Percentiles rank a stretch among this genome's conserved stretches.
phyloP scores from a whole-genome alignment of 345 rosid genomes.

The Alliaria petiolata region DNA sequence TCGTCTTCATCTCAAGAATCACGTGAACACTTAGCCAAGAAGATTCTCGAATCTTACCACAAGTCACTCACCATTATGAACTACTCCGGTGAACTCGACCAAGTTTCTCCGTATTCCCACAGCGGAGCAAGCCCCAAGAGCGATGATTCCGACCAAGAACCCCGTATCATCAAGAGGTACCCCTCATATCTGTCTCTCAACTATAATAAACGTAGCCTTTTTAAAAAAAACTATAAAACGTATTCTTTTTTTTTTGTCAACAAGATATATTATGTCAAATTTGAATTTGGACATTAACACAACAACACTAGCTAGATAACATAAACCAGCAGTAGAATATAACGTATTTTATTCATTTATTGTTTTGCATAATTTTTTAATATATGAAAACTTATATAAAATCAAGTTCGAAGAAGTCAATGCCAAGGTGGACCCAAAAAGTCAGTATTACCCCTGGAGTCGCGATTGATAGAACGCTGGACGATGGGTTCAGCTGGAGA shows the following conservation, averaged over 20 bases:
- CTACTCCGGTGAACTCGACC: neutral
- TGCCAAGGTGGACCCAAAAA: constrained; percentile 49
- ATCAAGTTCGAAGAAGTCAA: constrained; percentile 44
- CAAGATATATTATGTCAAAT: neutral
- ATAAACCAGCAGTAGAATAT: neutral
- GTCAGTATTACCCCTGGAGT: constrained; percentile 52
- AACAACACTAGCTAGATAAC: neutral
- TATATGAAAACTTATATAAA: neutral
- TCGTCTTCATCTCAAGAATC: constrained; percentile 46
- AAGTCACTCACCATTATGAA: constrained; percentile 58
- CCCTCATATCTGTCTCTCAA: constrained; percentile 27
- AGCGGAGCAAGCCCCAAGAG: constrained; percentile 56
- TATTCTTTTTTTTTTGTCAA: neutral
- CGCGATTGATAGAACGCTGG: constrained; percentile 57
- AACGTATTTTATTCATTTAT: neutral
- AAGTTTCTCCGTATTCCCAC: constrained; percentile 44
- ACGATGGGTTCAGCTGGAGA: constrained; percentile 94
- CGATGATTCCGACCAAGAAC: constrained; percentile 64
- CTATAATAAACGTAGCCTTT: too few relatives aligned
- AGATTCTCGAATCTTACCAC: constrained; percentile 57
- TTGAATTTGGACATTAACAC: neutral
- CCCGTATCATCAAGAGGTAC: constrained; percentile 32
- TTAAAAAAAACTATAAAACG: too few relatives aligned
- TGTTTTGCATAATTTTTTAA: neutral
- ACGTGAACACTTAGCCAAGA: constrained; percentile 37